Evolutionary conservation across 495 filamentous ascomycete species (phyloP).

Genomic region (Penicillium coprophilum): DNA sequence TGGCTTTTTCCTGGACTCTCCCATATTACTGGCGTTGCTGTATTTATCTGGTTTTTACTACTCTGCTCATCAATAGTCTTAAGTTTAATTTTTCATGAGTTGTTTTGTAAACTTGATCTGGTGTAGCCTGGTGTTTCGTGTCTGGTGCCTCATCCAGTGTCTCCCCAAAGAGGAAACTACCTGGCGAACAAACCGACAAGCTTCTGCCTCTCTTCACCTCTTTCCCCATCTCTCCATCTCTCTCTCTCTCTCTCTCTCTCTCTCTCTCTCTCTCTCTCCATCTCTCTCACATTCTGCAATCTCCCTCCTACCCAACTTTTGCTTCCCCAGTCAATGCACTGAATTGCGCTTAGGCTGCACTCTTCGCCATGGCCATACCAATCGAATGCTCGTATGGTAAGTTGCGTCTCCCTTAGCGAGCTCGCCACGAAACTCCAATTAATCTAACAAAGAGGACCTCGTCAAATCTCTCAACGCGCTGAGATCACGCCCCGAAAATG

Average conservation of each 20-base stretch:
- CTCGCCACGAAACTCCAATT: not conserved
- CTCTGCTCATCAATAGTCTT: conserved; percentile 20
- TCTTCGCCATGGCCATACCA: not conserved
- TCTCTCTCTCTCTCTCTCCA: not conserved
- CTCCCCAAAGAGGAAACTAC: not conserved
- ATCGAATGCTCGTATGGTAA: not conserved
- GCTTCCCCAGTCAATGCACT: not conserved
- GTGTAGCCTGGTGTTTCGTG: not conserved
- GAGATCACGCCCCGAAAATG: not conserved
- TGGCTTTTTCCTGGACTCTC: conserved; percentile 2
- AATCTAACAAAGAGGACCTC: not conserved
- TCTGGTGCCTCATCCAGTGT: not conserved
- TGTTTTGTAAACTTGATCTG: not conserved
- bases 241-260: not conserved
- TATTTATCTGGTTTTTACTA: conserved; percentile 11
- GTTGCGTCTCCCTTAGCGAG: not conserved
- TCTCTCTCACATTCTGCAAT: too few relatives aligned
- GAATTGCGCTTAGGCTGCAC: not conserved
- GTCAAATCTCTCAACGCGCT: not conserved
- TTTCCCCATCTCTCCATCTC: not conserved
- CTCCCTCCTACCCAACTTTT: not conserved
- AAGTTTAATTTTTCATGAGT: not conserved
- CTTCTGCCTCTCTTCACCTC: not conserved
- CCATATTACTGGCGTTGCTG: conserved; percentile 15
- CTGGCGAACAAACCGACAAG: not conserved